These are phyloP conservation scores for Puccinia horiana DNA, from an alignment of 1,284 basidiomycete genomes.

Conservation along the genomic window DNA sequence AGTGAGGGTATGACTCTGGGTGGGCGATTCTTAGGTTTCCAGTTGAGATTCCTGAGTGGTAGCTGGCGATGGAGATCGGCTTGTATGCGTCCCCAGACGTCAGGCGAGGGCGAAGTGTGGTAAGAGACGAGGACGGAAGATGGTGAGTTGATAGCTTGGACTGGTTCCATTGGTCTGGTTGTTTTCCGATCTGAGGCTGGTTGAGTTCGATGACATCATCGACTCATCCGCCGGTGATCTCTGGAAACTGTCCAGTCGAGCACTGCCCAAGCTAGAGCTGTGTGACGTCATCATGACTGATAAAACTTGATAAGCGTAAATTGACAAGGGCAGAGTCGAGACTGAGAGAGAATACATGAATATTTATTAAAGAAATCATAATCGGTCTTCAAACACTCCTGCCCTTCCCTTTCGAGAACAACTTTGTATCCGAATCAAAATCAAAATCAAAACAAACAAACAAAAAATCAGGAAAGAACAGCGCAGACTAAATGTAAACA, in stretches of 20 bases:
- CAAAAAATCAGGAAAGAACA: background rate
- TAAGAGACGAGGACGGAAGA: slow-evolving; percentile 42
- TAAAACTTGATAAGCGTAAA: too few species aligned
- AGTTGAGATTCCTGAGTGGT: slow-evolving; percentile 83
- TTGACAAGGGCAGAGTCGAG: too few species aligned
- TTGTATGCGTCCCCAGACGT: slow-evolving; percentile 61
- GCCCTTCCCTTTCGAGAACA: too few species aligned
- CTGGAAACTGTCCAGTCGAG: too few species aligned
- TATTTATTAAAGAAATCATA: too few species aligned
- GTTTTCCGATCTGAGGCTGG: background rate
- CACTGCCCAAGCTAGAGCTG: too few species aligned
- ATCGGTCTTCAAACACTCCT: too few species aligned
- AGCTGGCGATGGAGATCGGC: slow-evolving; percentile 67
- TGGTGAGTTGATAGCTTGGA: slow-evolving; percentile 3
- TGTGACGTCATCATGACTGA: too few species aligned
- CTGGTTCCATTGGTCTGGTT: slow-evolving; percentile 7
- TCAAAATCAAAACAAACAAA: too few species aligned
- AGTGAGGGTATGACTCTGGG: slow-evolving; percentile 83
- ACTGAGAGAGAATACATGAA: too few species aligned
- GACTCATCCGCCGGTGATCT: too few species aligned
- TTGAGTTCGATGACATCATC: background rate
- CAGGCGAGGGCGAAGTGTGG: slow-evolving; percentile 47
- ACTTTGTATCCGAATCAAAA: too few species aligned
- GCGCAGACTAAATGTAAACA: background rate
- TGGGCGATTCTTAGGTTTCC: slow-evolving; percentile 73